These are phyloP conservation scores for Adansonia gregorii DNA, from an alignment of 441 rosid genomes.

Conservation along the genomic window DNA sequence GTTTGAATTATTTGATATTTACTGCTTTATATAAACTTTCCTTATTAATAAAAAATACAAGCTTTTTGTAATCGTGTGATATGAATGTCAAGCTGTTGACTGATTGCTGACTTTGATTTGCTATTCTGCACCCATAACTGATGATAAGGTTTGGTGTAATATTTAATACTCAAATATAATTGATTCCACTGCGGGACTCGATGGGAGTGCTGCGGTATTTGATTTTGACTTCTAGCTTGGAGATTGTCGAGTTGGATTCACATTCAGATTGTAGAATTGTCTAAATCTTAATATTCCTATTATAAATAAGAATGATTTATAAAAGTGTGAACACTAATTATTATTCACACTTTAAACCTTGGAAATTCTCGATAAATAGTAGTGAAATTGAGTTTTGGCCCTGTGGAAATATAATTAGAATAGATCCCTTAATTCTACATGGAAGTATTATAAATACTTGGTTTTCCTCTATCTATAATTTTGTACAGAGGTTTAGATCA, in stretches of 20 bases:
- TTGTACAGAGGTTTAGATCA: slow-evolving; percentile 11
- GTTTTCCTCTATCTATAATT: background rate
- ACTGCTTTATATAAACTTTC: background rate
- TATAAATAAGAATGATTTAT: background rate
- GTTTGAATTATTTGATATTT: background rate
- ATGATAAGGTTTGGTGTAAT: background rate
- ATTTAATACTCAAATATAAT: background rate
- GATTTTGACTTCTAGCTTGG: background rate
- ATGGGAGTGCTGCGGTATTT: background rate
- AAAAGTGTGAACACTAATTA: background rate
- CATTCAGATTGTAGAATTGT: background rate
- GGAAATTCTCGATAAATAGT: background rate
- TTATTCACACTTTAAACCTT: background rate
- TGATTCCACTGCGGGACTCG: background rate
- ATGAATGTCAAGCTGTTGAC: background rate
- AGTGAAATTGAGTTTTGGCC: background rate
- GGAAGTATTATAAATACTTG: background rate
- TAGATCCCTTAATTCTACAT: background rate
- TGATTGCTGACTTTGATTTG: background rate
- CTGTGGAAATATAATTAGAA: background rate
- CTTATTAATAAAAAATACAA: background rate
- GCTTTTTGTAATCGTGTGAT: background rate
- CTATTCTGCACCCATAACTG: background rate
- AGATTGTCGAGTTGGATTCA: background rate
- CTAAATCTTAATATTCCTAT: background rate